These are phyloP conservation scores for Malus sylvestris DNA, from an alignment of 306 rosid genomes.

Conservation along the genomic window DNA sequence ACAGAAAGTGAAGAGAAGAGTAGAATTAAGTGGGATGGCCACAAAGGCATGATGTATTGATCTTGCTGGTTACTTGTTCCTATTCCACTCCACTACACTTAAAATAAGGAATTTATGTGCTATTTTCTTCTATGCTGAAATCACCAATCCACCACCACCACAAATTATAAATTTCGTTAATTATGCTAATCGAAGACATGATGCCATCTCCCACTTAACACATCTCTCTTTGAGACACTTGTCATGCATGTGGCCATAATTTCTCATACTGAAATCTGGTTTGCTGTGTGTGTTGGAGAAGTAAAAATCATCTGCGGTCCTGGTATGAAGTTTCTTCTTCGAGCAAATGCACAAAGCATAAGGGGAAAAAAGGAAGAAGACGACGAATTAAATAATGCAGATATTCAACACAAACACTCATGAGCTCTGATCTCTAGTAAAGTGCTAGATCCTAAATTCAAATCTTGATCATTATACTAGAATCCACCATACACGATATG, in stretches of 20 bases:
- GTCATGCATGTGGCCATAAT: not conserved
- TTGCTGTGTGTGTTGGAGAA: not conserved
- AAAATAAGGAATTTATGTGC: constrained; percentile 10
- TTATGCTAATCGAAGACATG: constrained; percentile 30
- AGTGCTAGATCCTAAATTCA: not conserved
- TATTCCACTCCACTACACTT: constrained; percentile 17
- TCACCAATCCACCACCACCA: constrained; percentile 27
- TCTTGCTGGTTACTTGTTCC: not conserved
- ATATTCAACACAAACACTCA: not conserved
- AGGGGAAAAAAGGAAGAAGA: too few species aligned
- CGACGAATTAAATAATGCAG: too few species aligned
- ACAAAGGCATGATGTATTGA: constrained; percentile 11
- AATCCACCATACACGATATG: not conserved
- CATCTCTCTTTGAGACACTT: constrained; percentile 28
- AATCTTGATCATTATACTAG: not conserved
- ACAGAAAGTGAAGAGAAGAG: not conserved
- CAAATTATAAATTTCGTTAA: constrained; percentile 17
- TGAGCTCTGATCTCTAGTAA: not conserved
- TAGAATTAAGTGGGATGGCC: constrained; percentile 36
- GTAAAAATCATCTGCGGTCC: not conserved
- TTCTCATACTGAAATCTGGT: too few species aligned
- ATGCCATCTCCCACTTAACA: constrained; percentile 37
- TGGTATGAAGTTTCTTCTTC: not conserved
- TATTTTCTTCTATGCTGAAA: constrained; percentile 9
- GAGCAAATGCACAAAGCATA: not conserved